Evolutionary conservation across 169 alveolate genomes (phyloP), one percentile per base, ranked within the genome.

Genomic region (Plasmodium coatneyi): DNA sequence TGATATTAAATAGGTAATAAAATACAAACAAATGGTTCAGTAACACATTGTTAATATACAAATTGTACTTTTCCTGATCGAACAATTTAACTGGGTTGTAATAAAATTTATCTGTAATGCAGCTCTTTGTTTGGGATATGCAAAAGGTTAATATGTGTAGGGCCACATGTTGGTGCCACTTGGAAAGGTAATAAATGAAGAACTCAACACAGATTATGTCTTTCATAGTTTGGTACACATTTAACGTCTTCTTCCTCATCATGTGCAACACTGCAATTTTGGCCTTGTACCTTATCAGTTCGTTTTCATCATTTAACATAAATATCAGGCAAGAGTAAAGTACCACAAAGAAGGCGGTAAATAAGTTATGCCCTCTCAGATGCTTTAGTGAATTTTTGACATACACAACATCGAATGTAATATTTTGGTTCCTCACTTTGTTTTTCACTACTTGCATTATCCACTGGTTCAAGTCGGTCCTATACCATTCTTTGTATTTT

Each of bases 241-340:
- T 28, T 81, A 91, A 16, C 43, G 46, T 22, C 52, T 81, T 91
- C 46, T 71, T 91, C 25, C 76, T 91, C 95, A 91, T 91, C 76
- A 91, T 80, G 28, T 80, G 25, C 56, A 91, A 36, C 39, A 78
- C 14, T 70, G 39, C 46, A 80, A 91, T 60, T 80, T 80, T 91
- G 19, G 87, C 74, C 54, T 81, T 70, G 56, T 91, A 91, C 41
- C 95, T 30, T 70, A 91, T 80, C 56, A 60, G 41, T 30, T 91
- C 92, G 76, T 72, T 91, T 91, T 91, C 95, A 70, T 80, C 91
- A 91, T 91, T 91, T 82, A 91, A 43, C 92, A 91, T 80, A 71
- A 80, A 91, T 91, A 91, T 81, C 74, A 91, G 25, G 34, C 86
- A 66, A 81, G 92, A 71, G 76, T 91, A 91, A 46, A 91, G 74